Conservation (phyloP, 1,284 basidiomycete species). For the Fomes fomentarius region DNA sequence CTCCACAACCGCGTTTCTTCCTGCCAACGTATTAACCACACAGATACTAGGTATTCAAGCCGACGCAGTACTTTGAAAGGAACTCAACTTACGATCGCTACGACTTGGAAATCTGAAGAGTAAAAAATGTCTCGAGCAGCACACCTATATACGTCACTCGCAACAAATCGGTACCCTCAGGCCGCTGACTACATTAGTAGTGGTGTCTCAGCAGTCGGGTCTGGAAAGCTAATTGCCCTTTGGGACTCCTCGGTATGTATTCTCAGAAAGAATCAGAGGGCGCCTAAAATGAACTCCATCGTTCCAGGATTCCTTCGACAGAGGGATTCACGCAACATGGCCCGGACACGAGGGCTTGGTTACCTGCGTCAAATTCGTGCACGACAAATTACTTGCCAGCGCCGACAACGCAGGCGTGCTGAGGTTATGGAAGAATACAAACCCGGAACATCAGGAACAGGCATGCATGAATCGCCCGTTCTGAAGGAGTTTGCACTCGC, state of each 20-base stretch:
- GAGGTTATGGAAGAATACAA: conserved; percentile 50
- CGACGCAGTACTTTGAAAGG: too few species aligned
- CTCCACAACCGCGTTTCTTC: neutral
- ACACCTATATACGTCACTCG: conserved; percentile 75
- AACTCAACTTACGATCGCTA: too few species aligned
- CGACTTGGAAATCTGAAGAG: too few species aligned
- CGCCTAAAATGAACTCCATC: neutral
- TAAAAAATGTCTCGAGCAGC: conserved; percentile 40
- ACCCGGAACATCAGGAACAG: conserved; percentile 34
- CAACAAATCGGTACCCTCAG: conserved; percentile 77
- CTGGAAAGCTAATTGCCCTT: conserved; percentile 74
- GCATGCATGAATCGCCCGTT: too few species aligned
- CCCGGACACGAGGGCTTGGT: conserved; percentile 77
- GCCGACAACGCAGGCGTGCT: conserved; percentile 76
- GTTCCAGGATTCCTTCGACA: conserved; percentile 48
- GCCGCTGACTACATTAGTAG: conserved; percentile 58
- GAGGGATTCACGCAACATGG: conserved; percentile 70
- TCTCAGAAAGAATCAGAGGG: neutral
- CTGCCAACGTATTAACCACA: too few species aligned
- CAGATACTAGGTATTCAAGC: too few species aligned
- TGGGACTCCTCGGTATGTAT: conserved; percentile 69
- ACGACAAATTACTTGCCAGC: conserved; percentile 56
- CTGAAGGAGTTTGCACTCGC: conserved; percentile 8
- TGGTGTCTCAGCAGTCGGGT: conserved; percentile 77
- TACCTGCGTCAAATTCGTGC: conserved; percentile 73